Conservation (phyloP, 345 rosid species). For the Melaleuca alternifolia region DNA sequence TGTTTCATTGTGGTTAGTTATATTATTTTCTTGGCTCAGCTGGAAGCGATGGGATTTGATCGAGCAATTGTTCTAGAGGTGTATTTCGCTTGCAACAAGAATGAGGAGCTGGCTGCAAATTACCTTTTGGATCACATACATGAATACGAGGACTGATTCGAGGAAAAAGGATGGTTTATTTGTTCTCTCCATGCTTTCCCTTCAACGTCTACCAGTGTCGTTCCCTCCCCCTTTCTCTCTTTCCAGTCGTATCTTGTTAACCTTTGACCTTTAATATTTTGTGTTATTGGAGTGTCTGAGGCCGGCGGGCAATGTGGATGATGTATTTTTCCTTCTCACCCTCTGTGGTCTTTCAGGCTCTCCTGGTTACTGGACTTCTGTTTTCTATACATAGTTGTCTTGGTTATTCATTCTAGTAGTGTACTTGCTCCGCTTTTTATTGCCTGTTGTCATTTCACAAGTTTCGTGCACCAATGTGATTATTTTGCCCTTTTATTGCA, state of each 20-base stretch:
- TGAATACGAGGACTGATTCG: slow-evolving; percentile 64
- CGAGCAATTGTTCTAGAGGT: slow-evolving; percentile 73
- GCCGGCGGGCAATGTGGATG: background rate
- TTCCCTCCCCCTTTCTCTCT: background rate
- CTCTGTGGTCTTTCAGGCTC: background rate
- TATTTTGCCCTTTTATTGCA: background rate
- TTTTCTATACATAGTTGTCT: background rate
- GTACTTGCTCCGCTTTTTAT: background rate
- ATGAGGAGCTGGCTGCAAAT: slow-evolving; percentile 95
- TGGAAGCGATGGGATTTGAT: slow-evolving; percentile 93
- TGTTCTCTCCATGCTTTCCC: background rate
- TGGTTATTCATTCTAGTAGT: background rate
- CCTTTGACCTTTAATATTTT: background rate
- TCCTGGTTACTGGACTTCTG: background rate
- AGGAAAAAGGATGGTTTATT: background rate
- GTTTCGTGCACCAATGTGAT: background rate
- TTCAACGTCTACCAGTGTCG: background rate
- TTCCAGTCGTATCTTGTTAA: background rate
- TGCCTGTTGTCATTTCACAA: background rate
- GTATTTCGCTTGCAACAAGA: slow-evolving; percentile 92
- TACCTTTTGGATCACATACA: slow-evolving; percentile 91
- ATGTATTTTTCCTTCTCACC: background rate
- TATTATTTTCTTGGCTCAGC: slow-evolving; percentile 21
- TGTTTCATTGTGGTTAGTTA: background rate
- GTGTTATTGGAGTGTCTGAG: background rate